Base-by-base conservation (phyloP, 768 basidiomycete genomes). In the Boletales sp. region DNA sequence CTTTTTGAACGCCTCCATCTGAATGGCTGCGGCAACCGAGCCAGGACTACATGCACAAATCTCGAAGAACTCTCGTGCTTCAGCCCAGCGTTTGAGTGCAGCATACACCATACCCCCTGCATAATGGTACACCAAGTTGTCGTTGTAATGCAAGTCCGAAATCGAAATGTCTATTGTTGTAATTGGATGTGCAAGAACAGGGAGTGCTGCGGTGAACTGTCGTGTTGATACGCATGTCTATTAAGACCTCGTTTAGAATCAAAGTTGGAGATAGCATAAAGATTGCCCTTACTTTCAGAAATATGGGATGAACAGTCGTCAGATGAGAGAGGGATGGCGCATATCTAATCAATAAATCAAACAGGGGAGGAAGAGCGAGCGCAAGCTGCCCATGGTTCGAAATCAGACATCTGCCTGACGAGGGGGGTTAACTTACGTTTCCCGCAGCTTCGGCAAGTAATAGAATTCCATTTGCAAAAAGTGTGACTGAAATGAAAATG, bases 1-100 rank as follows among this genome's bases (percentile, higher is more conserved):
- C 68, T 94, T 93, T 76, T 94, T 94, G 59, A 86, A 71, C 0
- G 92, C 92, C 61, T 94, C 92, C 58, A 93, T 67, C 65, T 95
- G 92, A 4, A 94, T 72, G 8, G 86, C 81, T 4, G 82, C 76
- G 0, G 82, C 80, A 36, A 68, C 75, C 10, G 64, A 71, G 21
- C 77, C 85, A 5, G 81, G 86, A 18, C 78, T 77, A 31, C 79
- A 80, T 19, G 84, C 83, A 51, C 85, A 86, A 24, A 87, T 86
- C 68, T 95, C 92, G 43, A 94, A 85, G 54, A 79, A 83, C 48
- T 90, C 86, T 50, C 83, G 81, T 0, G 92, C 88, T 9, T 83
- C 76, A 2, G 71, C 58, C 82, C 85, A 93, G 15, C 73, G 72
- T 57, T 83, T 82, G 38, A 89, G 72, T 0, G 81, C 81, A 9